Base-by-base conservation (phyloP, 331 rosid genomes). In the Malus hybrid region DNA sequence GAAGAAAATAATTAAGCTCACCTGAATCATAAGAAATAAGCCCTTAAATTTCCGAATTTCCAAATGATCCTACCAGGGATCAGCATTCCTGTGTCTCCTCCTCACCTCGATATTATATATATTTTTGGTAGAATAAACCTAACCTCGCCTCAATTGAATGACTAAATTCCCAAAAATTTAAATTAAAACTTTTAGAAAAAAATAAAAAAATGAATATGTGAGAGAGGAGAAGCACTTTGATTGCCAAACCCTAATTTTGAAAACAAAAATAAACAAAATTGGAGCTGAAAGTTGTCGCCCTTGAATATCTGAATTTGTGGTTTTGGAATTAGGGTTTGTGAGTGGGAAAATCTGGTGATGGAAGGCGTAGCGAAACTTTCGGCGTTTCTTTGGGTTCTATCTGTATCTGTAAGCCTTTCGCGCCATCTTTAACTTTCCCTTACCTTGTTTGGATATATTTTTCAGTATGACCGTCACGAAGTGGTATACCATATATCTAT, bases 261-360 rank as follows among this genome's bases (percentile, higher is more conserved):
- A 10, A 42, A 39, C 5, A 1, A 10, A 59, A 42, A 42, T 5
- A 10, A 73, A 15, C 14, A 18, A 57, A 16, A 5, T 14, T 7
- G 19, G 9, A 19, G 18, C 34, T 69, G 60, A 52, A 10, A 55
- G 10, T n/a, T 31, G 74, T 31, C 20, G 65, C 31, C 69, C 46
- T 65, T 65, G 44, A 65, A 27, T 46, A 44, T 16, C 13, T 3
- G 22, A 28, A 10, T 15, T 39, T 20, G 32, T 73, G 78, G 71
- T 52, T 60, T 59, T 6, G 7, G 56, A 77, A 85, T 57, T 87
- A 69, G 85, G 88, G 81, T 67, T 82, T 75, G 64, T 79, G 57
- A 78, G 34, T 71, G 75, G 39, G 60, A 50, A 64, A 74, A 55
- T 67, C 15, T 12, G 71, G 20, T 8, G 24, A 75, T 54, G 86